Evolutionary conservation across 495 filamentous ascomycete species (phyloP).

Genomic region (Trypethelium eluteriae): DNA sequence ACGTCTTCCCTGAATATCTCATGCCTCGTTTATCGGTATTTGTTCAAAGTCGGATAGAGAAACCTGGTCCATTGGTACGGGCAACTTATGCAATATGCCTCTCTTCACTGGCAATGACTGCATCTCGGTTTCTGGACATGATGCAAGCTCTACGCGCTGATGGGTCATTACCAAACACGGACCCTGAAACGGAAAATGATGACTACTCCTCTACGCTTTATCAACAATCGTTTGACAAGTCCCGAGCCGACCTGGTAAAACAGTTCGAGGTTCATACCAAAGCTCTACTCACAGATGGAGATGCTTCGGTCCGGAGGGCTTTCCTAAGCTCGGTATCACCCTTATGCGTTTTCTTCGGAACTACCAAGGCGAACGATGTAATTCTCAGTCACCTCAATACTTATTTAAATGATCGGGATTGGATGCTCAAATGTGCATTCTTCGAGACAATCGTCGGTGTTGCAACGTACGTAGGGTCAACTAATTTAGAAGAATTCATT

Average conservation of each 20-base stretch:
- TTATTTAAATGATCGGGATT: conserved; percentile 92
- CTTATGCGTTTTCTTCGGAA: conserved; percentile 93
- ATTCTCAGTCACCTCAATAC: conserved; percentile 94
- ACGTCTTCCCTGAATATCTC: conserved; percentile 92
- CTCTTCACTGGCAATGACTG: conserved; percentile 83
- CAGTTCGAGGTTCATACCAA: conserved; percentile 85
- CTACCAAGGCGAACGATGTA: conserved; percentile 79
- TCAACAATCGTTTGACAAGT: conserved; percentile 74
- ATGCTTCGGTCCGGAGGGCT: conserved; percentile 81
- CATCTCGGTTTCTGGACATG: conserved; percentile 78
- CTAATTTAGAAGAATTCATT: conserved; percentile 88
- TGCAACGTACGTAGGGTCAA: conserved; percentile 78
- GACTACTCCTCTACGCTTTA: conserved; percentile 52
- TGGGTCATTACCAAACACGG: conserved; percentile 66
- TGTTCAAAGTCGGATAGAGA: conserved; percentile 48
- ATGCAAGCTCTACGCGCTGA: conserved; percentile 81
- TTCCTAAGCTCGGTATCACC: conserved; percentile 91
- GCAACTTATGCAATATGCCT: conserved; percentile 89
- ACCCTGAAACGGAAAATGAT: conserved; percentile 74
- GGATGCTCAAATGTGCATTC: conserved; percentile 93
- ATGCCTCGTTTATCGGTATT: conserved; percentile 73
- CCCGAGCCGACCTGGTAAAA: conserved; percentile 64
- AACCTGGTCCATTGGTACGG: conserved; percentile 62
- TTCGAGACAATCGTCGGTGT: conserved; percentile 94
- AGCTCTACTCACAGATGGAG: conserved; percentile 74